Conservation (phyloP, 768 basidiomycete species). For the Exidia glandulosa region DNA sequence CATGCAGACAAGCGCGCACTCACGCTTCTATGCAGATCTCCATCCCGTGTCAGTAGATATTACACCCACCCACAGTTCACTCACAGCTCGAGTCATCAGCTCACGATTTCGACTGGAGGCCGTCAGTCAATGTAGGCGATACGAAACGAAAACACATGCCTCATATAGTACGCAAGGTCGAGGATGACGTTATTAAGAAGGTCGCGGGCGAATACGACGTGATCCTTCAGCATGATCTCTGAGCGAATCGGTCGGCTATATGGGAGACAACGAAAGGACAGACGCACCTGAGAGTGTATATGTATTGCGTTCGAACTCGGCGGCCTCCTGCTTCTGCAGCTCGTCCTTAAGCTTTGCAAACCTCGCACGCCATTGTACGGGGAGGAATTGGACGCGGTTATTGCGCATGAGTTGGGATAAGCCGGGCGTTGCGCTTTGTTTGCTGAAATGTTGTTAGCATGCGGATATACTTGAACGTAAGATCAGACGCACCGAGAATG, state of each 20-base stretch:
- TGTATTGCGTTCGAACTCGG: conserved; percentile 25
- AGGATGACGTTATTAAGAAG: conserved; percentile 29
- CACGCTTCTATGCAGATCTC: conserved; percentile 24
- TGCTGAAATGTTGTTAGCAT: conserved; percentile 10
- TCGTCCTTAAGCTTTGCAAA: conserved; percentile 22
- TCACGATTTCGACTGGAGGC: conserved; percentile 21
- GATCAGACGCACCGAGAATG: conserved; percentile 18
- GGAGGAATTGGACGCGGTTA: conserved; percentile 28
- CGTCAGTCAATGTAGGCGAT: too few relatives aligned
- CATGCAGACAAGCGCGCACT: background rate
- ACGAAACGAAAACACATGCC: background rate
- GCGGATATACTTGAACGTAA: background rate
- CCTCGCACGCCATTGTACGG: conserved; percentile 32
- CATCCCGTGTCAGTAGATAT: background rate
- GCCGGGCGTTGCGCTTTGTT: conserved; percentile 27
- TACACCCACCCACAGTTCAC: background rate
- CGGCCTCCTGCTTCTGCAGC: conserved; percentile 23
- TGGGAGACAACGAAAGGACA: background rate
- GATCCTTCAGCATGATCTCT: conserved; percentile 32
- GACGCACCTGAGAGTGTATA: background rate
- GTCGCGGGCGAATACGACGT: conserved; percentile 29
- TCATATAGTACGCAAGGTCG: conserved; percentile 34
- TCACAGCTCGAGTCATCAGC: conserved; percentile 31
- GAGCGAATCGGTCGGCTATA: conserved; percentile 16
- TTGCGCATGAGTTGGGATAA: conserved; percentile 28